Percentiles rank a stretch among this genome's conserved stretches.
Evolutionary conservation across 2,329 filamentous ascomycete genomes (phyloP).

Genomic region (Lachnellula occidentalis): DNA sequence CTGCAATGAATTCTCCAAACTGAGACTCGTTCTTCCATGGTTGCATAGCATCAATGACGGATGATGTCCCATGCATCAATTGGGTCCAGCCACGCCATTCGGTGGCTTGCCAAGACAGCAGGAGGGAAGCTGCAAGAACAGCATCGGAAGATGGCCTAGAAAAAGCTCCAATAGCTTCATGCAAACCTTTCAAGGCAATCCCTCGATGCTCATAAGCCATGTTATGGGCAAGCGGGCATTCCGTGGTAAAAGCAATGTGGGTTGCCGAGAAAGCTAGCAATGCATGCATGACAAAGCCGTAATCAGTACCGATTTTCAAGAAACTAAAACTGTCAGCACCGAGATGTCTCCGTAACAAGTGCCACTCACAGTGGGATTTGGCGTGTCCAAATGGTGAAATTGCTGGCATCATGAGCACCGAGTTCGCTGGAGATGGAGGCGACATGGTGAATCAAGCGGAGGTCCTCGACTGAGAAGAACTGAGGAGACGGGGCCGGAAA

Average conservation of each 20-base stretch:
- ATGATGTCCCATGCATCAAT: slow-evolving; percentile 84
- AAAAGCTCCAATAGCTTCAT: slow-evolving; percentile 81
- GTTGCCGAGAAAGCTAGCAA: slow-evolving; percentile 91
- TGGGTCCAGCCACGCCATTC: slow-evolving; percentile 95
- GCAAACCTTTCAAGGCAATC: slow-evolving; percentile 77
- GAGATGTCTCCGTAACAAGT: slow-evolving; percentile 6
- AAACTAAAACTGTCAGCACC: slow-evolving; percentile 50
- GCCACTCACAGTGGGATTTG: slow-evolving; percentile 80
- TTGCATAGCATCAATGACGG: slow-evolving; percentile 87
- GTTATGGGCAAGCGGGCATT: slow-evolving; percentile 78
- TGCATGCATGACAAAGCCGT: slow-evolving; percentile 90
- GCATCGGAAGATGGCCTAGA: slow-evolving; percentile 85
- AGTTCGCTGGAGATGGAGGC: slow-evolving; percentile 81
- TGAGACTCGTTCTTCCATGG: slow-evolving; percentile 86
- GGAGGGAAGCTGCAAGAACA: slow-evolving; percentile 81
- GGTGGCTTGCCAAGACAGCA: slow-evolving; percentile 92
- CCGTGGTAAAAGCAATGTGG: slow-evolving; percentile 84
- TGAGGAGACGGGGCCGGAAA: slow-evolving; percentile 70
- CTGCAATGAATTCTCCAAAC: slow-evolving; percentile 74
- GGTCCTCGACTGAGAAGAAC: slow-evolving; percentile 67
- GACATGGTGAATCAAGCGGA: slow-evolving; percentile 87
- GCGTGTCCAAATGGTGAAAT: slow-evolving; percentile 87
- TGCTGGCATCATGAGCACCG: slow-evolving; percentile 67
- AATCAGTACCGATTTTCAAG: slow-evolving; percentile 73
- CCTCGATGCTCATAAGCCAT: slow-evolving; percentile 87